These are phyloP conservation scores for Plasmodium ovale DNA, from an alignment of 169 alveolate genomes.

Conservation along the genomic window DNA sequence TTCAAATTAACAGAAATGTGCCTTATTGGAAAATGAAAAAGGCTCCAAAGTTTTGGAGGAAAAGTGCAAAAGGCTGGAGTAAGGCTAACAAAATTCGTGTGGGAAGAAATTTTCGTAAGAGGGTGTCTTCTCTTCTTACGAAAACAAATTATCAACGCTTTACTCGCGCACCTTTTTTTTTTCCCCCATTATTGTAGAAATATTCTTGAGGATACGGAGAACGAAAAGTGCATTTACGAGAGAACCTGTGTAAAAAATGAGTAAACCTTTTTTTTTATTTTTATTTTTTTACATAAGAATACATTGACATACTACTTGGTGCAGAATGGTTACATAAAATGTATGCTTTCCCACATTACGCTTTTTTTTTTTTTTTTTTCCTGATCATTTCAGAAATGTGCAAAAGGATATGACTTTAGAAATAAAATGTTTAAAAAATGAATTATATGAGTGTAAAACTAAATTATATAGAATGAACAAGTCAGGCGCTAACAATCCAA, in stretches of 20 bases:
- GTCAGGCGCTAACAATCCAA: not conserved
- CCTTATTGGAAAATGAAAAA: conserved; percentile 44
- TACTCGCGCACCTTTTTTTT: not conserved
- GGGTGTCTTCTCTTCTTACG: too few species aligned
- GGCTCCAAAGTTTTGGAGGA: conserved; percentile 25
- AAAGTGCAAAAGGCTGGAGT: conserved; percentile 51
- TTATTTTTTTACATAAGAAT: not conserved
- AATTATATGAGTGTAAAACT: conserved; percentile 55
- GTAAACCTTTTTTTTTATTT: conserved; percentile 6
- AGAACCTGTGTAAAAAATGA: conserved; percentile 54
- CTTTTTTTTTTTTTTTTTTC: not conserved
- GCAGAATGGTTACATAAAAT: not conserved
- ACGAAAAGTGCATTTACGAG: conserved; percentile 50
- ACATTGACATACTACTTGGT: not conserved
- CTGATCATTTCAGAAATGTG: conserved; percentile 14
- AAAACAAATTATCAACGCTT: too few species aligned
- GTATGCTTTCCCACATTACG: not conserved
- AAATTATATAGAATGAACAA: conserved; percentile 27
- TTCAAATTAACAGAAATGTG: conserved; percentile 46
- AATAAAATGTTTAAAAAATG: conserved; percentile 60
- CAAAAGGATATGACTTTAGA: conserved; percentile 34
- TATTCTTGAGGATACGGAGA: conserved; percentile 43
- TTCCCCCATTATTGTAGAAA: conserved; percentile 14
- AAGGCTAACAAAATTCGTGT: not conserved
- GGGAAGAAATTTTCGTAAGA: too few species aligned